These are phyloP conservation scores for Anacardium occidentale DNA, from an alignment of 345 rosid genomes.

Conservation along the genomic window DNA sequence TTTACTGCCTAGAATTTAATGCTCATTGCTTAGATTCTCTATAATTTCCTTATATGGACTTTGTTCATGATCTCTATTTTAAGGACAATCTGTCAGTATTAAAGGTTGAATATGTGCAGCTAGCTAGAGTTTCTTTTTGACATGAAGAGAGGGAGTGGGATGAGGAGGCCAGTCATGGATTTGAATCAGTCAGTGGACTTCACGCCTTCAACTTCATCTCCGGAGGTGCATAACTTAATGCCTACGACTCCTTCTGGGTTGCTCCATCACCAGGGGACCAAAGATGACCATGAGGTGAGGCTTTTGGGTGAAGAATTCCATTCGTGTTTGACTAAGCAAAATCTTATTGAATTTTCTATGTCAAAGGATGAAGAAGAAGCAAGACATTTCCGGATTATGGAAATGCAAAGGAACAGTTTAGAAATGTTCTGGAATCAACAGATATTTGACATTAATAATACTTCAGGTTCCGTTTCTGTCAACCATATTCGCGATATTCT, in stretches of 20 bases:
- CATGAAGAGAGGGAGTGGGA: not conserved
- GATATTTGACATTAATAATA: too few species aligned
- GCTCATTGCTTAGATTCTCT: not conserved
- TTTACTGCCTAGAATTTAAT: not conserved
- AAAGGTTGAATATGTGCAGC: not conserved
- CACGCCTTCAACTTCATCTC: not conserved
- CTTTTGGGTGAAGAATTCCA: not conserved
- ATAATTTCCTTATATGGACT: not conserved
- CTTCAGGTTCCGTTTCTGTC: too few species aligned
- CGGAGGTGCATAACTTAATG: not conserved
- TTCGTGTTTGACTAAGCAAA: not conserved
- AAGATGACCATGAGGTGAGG: not conserved
- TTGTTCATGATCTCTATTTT: not conserved
- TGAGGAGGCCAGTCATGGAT: slow-evolving; percentile 1
- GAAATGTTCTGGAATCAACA: too few species aligned
- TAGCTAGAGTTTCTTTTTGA: not conserved
- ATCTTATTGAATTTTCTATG: too few species aligned
- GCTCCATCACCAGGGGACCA: not conserved
- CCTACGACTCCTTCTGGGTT: not conserved
- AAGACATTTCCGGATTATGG: not conserved
- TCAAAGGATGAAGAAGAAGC: slow-evolving; percentile 2
- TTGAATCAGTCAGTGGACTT: not conserved
- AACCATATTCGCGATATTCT: too few species aligned
- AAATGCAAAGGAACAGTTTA: not conserved
- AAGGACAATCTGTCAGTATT: slow-evolving; percentile 1